These are phyloP conservation scores for Candida corydali DNA, from an alignment of 805 yeast species.

Conservation along the genomic window DNA sequence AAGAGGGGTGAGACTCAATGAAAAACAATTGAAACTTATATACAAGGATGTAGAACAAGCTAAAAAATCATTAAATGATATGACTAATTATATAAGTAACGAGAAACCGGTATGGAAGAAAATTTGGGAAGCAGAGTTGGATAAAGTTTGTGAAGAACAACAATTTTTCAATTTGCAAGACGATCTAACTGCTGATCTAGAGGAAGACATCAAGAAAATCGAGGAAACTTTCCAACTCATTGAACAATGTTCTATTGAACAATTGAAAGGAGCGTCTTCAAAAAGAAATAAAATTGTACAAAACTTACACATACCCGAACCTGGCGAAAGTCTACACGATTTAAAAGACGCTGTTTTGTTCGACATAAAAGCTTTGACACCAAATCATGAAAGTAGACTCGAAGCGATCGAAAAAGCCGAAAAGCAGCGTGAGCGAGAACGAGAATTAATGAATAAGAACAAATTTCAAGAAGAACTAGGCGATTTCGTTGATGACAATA, in stretches of 20 bases:
- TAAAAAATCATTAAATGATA: constrained; percentile 42
- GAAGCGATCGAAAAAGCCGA: constrained; percentile 92
- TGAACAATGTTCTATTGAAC: constrained; percentile 75
- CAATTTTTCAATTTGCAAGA: constrained; percentile 88
- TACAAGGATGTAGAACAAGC: constrained; percentile 62
- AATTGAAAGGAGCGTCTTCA: constrained; percentile 54
- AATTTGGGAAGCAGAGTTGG: constrained; percentile 89
- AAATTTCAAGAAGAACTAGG: constrained; percentile 84
- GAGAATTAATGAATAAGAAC: constrained; percentile 49
- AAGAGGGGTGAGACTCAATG: constrained; percentile 79
- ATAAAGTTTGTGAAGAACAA: constrained; percentile 89
- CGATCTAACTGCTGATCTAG: constrained; percentile 72
- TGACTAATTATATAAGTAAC: constrained; percentile 56
- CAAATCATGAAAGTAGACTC: constrained; percentile 79
- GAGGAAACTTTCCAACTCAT: constrained; percentile 78
- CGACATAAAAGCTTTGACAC: constrained; percentile 75
- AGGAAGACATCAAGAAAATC: constrained; percentile 77
- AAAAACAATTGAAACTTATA: constrained; percentile 65
- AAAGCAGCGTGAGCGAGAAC: constrained; percentile 67
- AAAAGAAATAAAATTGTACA: constrained; percentile 35
- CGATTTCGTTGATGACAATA: constrained; percentile 74
- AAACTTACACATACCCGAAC: constrained; percentile 50
- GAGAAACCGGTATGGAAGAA: constrained; percentile 87
- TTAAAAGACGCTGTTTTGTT: constrained; percentile 72
- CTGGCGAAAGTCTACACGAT: constrained; percentile 56